These are phyloP conservation scores for Diplotaxis tenuifolia DNA, from an alignment of 345 rosid species.

Conservation along the genomic window DNA sequence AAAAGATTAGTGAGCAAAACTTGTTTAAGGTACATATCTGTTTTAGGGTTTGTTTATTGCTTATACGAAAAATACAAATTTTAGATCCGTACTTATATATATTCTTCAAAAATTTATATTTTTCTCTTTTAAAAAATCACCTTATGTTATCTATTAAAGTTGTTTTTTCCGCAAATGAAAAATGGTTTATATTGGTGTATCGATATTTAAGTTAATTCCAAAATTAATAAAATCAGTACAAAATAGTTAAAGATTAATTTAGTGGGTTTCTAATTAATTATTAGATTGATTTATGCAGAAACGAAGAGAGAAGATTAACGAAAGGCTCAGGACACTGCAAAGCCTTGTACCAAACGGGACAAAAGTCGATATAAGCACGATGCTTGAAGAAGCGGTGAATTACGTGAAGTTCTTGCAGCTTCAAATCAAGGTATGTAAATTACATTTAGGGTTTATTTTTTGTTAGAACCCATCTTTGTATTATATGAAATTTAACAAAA, in stretches of 20 bases:
- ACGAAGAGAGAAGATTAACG: background rate
- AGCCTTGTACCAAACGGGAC: slow-evolving; percentile 91
- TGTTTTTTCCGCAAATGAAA: background rate
- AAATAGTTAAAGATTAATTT: background rate
- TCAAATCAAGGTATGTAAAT: slow-evolving; percentile 47
- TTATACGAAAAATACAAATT: background rate
- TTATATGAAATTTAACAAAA: background rate
- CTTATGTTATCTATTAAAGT: too few relatives aligned
- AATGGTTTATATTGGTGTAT: too few relatives aligned
- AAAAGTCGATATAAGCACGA: background rate
- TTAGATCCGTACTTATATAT: too few relatives aligned
- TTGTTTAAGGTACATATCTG: background rate
- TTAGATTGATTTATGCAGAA: slow-evolving; percentile 34
- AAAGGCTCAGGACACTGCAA: slow-evolving; percentile 56
- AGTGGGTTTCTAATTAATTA: background rate
- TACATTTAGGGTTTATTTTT: background rate
- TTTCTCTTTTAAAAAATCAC: too few relatives aligned
- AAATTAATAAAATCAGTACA: too few relatives aligned
- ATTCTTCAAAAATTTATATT: too few relatives aligned
- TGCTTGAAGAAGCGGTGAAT: background rate
- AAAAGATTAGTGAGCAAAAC: background rate
- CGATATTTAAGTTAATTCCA: too few relatives aligned
- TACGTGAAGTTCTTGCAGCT: background rate
- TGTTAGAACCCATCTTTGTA: background rate
- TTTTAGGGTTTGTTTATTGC: background rate